Percentiles rank a stretch among this genome's conserved stretches.
Conservation (phyloP, 768 basidiomycete genomes). For the Stropharia rugosoannulata region DNA sequence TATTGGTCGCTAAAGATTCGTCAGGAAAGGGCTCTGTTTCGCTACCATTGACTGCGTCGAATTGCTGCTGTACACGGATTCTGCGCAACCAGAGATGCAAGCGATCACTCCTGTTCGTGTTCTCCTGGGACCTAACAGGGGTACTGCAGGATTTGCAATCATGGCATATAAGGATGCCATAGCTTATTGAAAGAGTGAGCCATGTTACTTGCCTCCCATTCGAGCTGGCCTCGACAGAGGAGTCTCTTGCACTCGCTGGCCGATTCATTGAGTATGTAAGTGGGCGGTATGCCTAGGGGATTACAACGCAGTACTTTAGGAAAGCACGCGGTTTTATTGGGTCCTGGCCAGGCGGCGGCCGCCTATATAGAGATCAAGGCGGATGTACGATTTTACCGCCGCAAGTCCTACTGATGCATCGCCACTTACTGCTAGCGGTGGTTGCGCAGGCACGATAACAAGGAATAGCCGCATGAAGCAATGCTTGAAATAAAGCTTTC, state of each 20-base stretch:
- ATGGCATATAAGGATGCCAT: not conserved
- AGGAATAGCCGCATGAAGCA: too few species aligned
- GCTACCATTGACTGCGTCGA: too few species aligned
- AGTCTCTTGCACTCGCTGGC: too few species aligned
- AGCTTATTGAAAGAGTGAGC: not conserved
- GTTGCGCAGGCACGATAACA: not conserved
- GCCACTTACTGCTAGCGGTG: not conserved
- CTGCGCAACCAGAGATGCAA: not conserved
- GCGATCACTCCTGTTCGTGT: not conserved
- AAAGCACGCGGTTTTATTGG: not conserved
- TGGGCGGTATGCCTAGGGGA: not conserved
- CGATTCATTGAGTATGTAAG: too few species aligned
- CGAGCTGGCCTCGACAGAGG: too few species aligned
- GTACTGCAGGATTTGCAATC: not conserved
- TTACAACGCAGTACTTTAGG: not conserved
- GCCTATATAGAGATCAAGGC: constrained; percentile 2
- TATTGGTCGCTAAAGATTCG: too few species aligned
- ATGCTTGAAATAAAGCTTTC: not conserved
- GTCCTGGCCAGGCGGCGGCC: not conserved
- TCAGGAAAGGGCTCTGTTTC: too few species aligned
- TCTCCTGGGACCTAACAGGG: not conserved
- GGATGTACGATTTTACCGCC: constrained; percentile 4
- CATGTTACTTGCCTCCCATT: too few species aligned
- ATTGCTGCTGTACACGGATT: not conserved
- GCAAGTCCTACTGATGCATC: constrained; percentile 1